Evolutionary conservation across 23 red algal genomes (phyloP).

Genomic region (Gracilaria gracilis): DNA sequence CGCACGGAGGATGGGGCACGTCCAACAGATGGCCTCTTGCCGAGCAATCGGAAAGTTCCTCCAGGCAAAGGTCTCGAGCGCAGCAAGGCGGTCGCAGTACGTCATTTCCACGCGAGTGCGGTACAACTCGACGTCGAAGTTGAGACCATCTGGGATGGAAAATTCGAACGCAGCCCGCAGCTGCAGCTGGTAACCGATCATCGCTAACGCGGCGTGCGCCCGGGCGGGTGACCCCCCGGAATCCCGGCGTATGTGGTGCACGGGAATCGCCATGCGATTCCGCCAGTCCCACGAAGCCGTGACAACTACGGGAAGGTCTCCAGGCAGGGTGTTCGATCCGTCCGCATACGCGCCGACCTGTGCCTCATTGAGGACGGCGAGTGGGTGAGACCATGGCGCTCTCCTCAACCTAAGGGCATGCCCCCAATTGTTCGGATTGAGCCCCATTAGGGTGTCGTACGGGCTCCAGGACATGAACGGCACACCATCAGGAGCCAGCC

Average conservation of each 20-base stretch:
- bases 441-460: neutral
- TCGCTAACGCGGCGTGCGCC: neutral
- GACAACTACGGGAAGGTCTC: neutral
- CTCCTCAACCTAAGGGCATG: neutral
- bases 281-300: neutral
- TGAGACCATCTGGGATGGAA: neutral
- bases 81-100: neutral
- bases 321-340: neutral
- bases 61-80: neutral
- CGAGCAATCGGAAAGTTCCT: neutral
- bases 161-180: neutral
- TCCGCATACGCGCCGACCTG: neutral
- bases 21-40: neutral
- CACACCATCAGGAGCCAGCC: too few relatives aligned
- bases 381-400: slow-evolving; percentile 17
- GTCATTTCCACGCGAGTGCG: neutral
- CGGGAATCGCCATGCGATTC: neutral
- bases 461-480: neutral
- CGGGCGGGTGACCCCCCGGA: neutral
- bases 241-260: neutral
- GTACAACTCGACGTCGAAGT: neutral
- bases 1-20: too few relatives aligned
- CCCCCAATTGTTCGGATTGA: slow-evolving; percentile 3
- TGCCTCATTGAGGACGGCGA: neutral
- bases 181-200: neutral